Conservation (phyloP, 2,329 filamentous ascomycete genomes). For the Fusarium acutatum region DNA sequence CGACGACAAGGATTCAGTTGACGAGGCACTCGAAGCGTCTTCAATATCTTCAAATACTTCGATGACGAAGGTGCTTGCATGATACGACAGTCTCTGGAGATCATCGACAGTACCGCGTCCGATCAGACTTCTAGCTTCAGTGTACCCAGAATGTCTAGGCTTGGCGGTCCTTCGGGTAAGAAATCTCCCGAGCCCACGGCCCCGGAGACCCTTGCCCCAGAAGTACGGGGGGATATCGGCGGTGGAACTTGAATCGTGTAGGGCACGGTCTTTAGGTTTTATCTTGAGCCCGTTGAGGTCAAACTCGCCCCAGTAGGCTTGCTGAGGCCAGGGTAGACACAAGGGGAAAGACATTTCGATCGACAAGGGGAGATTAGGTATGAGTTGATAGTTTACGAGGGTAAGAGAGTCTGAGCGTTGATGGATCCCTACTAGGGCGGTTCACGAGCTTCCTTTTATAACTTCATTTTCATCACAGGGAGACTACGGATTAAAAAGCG, state of each 20-base stretch:
- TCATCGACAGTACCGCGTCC: slow-evolving; percentile 23
- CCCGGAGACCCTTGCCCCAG: slow-evolving; percentile 34
- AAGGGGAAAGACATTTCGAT: slow-evolving; percentile 34
- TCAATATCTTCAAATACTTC: slow-evolving; percentile 31
- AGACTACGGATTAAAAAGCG: slow-evolving; percentile 2
- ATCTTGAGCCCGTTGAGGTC: slow-evolving; percentile 36
- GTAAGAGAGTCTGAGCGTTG: slow-evolving; percentile 30
- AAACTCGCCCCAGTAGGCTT: slow-evolving; percentile 36
- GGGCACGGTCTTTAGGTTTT: slow-evolving; percentile 14
- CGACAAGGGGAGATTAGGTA: slow-evolving; percentile 22
- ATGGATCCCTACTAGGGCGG: slow-evolving; percentile 4
- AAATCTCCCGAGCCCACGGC: slow-evolving; percentile 20
- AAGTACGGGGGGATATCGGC: slow-evolving; percentile 25
- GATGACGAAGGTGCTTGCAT: slow-evolving; percentile 27
- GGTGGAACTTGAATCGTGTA: not conserved
- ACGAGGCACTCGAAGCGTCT: slow-evolving; percentile 13
- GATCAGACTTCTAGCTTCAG: slow-evolving; percentile 34
- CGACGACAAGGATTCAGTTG: slow-evolving; percentile 7
- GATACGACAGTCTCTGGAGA: slow-evolving; percentile 20
- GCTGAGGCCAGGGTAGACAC: slow-evolving; percentile 32
- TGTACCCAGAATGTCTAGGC: slow-evolving; percentile 24
- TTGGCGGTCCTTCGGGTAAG: slow-evolving; percentile 9
- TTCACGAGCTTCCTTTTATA: slow-evolving; percentile 17
- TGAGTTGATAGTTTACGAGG: slow-evolving; percentile 1
- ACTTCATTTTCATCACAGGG: not conserved